A percentile compares a stretch with the other conserved stretches of the same genome.
phyloP scores from a whole-genome alignment of 768 basidiomycete genomes.

The Mycena indigotica region DNA sequence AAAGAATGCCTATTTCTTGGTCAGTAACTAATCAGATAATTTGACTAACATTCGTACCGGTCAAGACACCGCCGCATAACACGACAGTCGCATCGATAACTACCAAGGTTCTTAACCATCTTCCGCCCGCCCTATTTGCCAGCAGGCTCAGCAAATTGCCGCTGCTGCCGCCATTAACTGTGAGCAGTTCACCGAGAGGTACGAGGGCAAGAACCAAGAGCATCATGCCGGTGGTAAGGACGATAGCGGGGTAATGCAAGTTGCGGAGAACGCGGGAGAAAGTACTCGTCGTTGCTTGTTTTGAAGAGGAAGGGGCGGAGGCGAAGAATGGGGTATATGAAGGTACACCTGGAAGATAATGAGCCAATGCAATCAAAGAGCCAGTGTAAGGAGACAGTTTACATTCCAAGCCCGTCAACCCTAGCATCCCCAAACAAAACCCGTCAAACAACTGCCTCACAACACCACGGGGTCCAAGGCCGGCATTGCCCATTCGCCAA shows the following conservation, averaged over 20 bases:
- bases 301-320: conserved; percentile 20
- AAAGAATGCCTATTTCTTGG: conserved; percentile 48
- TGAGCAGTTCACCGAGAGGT: conserved; percentile 50
- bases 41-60: conserved; percentile 43
- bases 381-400: conserved; percentile 15
- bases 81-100: conserved; percentile 73
- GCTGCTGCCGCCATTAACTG: conserved; percentile 28
- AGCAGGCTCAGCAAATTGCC: conserved; percentile 70
- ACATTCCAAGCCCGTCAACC: conserved; percentile 76
- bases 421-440: conserved; percentile 70
- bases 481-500: too few relatives aligned
- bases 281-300: conserved; percentile 45
- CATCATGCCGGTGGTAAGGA: conserved; percentile 59
- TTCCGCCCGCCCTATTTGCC: conserved; percentile 57
- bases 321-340: conserved; percentile 54
- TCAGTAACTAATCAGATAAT: conserved; percentile 1
- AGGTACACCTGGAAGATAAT: conserved; percentile 48
- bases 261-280: conserved; percentile 67
- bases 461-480: conserved; percentile 32
- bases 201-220: conserved; percentile 61
- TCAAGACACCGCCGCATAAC: conserved; percentile 70
- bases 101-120: conserved; percentile 63
- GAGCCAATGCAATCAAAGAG: too few relatives aligned
- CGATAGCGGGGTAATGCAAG: conserved; percentile 59
- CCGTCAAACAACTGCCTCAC: conserved; percentile 61